Conservation (phyloP, 1,284 basidiomycete species). For the Cutaneotrichosporon daszewskae region DNA sequence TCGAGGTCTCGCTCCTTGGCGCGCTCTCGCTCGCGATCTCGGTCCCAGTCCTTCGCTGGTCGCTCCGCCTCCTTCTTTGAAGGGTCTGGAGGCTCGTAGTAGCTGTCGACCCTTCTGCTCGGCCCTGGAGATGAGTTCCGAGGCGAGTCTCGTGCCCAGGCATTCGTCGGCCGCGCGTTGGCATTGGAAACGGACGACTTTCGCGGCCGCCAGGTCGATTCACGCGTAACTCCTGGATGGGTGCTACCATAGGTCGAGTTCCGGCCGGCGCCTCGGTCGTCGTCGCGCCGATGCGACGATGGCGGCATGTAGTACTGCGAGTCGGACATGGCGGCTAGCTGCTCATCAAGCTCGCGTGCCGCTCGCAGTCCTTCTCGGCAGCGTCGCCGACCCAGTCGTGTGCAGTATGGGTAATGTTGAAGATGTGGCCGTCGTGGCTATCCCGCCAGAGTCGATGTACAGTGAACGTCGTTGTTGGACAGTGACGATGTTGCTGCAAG, state of each 20-base stretch:
- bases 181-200: not conserved
- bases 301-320: constrained; percentile 18
- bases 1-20: not conserved
- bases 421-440: too few relatives aligned
- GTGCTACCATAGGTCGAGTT: not conserved
- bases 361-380: too few relatives aligned
- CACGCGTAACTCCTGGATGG: constrained; percentile 12
- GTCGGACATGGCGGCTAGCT: constrained; percentile 12
- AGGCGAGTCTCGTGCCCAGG: constrained; percentile 11
- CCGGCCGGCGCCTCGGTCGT: not conserved
- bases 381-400: too few relatives aligned
- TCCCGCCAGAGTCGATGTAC: too few relatives aligned
- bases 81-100: constrained; percentile 13
- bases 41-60: not conserved
- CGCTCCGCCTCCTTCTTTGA: not conserved
- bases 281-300: not conserved
- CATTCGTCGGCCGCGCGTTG: constrained; percentile 5
- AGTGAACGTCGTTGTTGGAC: too few relatives aligned
- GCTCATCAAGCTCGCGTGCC: too few relatives aligned
- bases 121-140: constrained; percentile 1
- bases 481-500: too few relatives aligned
- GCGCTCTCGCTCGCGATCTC: constrained; percentile 1
- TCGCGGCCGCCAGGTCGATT: constrained; percentile 20
- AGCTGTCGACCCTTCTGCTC: constrained; percentile 8
- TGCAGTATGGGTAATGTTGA: too few relatives aligned